Conservation (phyloP, 768 basidiomycete genomes). For the Tylopilus vinaceipallidus region DNA sequence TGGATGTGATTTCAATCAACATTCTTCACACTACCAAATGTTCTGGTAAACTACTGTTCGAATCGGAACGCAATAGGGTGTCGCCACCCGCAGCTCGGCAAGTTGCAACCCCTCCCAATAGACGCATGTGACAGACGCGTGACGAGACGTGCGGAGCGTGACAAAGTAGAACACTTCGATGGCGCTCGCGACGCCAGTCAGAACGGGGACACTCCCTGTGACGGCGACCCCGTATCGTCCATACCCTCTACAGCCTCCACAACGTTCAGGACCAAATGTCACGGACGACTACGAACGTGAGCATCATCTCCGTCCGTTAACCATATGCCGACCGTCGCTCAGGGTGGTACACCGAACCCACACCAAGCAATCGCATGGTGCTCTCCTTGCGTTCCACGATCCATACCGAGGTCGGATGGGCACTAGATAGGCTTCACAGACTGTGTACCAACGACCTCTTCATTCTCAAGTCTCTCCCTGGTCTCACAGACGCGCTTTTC, state of each 20-base stretch:
- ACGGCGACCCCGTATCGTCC: conserved; percentile 24
- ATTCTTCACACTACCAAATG: too few species aligned
- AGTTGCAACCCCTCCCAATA: too few species aligned
- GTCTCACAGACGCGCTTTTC: conserved; percentile 79
- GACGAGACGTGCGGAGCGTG: conserved; percentile 19
- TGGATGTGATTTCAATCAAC: too few species aligned
- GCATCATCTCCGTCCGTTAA: conserved; percentile 17
- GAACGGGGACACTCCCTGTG: conserved; percentile 20
- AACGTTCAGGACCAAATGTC: conserved; percentile 40
- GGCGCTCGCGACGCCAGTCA: conserved; percentile 31
- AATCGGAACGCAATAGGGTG: too few species aligned
- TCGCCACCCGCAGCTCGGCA: too few species aligned
- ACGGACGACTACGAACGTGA: conserved; percentile 79
- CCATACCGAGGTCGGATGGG: conserved; percentile 81
- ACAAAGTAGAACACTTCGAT: conserved; percentile 14
- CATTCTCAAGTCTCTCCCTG: conserved; percentile 66
- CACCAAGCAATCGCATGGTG: conserved; percentile 84
- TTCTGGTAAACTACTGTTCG: too few species aligned
- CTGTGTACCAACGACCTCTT: conserved; percentile 81
- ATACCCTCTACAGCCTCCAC: conserved; percentile 22
- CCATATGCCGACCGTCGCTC: conserved; percentile 7
- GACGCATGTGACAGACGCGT: conserved; percentile 24
- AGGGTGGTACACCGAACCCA: conserved; percentile 88
- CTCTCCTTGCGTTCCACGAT: conserved; percentile 85
- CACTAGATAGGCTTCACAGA: conserved; percentile 80